Base-by-base conservation (phyloP, 169 alveolate species). In the Eimeria acervulina region DNA sequence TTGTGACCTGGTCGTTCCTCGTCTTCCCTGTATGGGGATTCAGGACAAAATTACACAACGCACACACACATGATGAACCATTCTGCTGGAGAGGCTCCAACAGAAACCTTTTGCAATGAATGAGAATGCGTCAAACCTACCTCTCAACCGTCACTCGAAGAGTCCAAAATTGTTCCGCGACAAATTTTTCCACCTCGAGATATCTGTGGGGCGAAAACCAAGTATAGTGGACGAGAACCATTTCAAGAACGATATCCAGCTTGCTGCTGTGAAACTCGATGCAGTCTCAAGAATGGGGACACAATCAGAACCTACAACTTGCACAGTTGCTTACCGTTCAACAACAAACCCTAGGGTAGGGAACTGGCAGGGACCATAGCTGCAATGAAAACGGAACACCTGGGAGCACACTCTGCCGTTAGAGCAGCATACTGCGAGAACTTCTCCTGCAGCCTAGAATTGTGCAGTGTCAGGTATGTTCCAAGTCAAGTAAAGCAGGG, bases 331-430 rank as follows among this genome's bases (percentile, higher is more conserved):
- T 63, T 90, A 96, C 97, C 99, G 98, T 70, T 99, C 99, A n/a
- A 99, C 99, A 26, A 99, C 99, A 96, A 99, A 99, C 19, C 99
- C 99, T 55, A 99, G 97, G 26, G 99, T 99, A 8, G 99, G 99
- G 85, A 99, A 98, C 97, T 99, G 99, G 95, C 99, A 99, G 3
- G 99, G 99, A 7, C 99, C 99, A 97, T 99, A 99, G 95, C 99
- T 98, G 55, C 98, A 93, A 3, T 96, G 10, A 2, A 84, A 74
- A 31, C 70, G 3, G 38, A 38, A 28, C 63, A 12, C 63, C 52
- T 21, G 42, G 31, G 59, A 76, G 38, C 61, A 40, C 23, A 68
- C 42, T 28, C 63, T 78, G 63, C 0, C 36, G 23, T 2, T 40
- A 44, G 66, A 78, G 8, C 15, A 40, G 8, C 10, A 31, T 74